Base-by-base conservation (phyloP, 192 early-diverging fungal genomes). In the Lobulomyces angularis region DNA sequence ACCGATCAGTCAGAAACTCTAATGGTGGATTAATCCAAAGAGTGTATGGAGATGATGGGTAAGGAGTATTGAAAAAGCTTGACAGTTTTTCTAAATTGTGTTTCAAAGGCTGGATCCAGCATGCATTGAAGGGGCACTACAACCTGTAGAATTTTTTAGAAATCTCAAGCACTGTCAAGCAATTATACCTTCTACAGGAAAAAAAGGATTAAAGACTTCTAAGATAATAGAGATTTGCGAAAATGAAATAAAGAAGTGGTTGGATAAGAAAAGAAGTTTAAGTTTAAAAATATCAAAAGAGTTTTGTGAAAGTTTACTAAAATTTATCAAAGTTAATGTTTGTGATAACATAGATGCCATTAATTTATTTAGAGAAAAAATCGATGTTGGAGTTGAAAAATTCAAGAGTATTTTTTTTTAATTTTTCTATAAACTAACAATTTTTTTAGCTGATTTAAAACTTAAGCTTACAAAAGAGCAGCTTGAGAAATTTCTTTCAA, bases 21-120 rank as follows among this genome's bases (percentile, higher is more conserved):
- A 80, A 75, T 23, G 91, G 93, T 9, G 80, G 69, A 5, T 64
- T 99, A 14, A 77, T 99, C 14, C 95, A 99, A 62, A 95, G 95
- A 59, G 73, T 62, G 26, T 99, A 91, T 51, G 95, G 95, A 43
- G 89, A 88, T 52, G 95, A 99, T 55, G 84, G 83, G n/a, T n/a
- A n/a, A n/a, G n/a, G n/a, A n/a, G n/a, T n/a, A n/a, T n/a, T n/a
- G n/a, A n/a, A n/a, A n/a, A n/a, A n/a, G n/a, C n/a, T n/a, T n/a
- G n/a, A n/a, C n/a, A n/a, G n/a, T n/a, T n/a, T n/a, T n/a, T n/a
- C n/a, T n/a, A n/a, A n/a, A n/a, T n/a, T n/a, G n/a, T n/a, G n/a
- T n/a, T n/a, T n/a, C n/a, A n/a, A n/a, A n/a, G n/a, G 17, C 69
- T 99, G 25, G 95, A 99, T 58, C 95, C 92, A 3, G 82, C 84